These are phyloP conservation scores for Phytophthora palmivora DNA, from an alignment of 352 stramenopile genomes.

Conservation along the genomic window DNA sequence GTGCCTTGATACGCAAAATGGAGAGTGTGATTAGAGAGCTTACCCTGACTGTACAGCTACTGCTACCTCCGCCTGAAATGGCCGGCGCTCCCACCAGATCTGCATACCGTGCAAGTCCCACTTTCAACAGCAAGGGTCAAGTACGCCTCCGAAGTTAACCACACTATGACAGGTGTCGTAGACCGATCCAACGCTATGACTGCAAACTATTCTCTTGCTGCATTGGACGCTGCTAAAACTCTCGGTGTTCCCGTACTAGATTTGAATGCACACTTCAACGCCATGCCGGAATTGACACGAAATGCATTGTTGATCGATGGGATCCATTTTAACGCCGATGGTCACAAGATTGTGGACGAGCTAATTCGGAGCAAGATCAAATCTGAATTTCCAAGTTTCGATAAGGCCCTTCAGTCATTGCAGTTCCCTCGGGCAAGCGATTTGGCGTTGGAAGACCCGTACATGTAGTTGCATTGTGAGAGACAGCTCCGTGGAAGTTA, in stretches of 20 bases:
- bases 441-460: neutral
- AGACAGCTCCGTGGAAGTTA: no score
- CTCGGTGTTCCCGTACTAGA: slow-evolving; percentile 41
- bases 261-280: slow-evolving; percentile 51
- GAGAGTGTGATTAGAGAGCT: no score
- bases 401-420: neutral
- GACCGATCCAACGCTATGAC: slow-evolving; percentile 19
- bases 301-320: slow-evolving; percentile 45
- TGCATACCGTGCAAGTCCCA: no score
- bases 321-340: slow-evolving; percentile 48
- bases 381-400: slow-evolving; percentile 17
- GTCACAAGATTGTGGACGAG: slow-evolving; percentile 46
- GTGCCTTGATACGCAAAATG: no score
- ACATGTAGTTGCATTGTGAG: no score
- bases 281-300: slow-evolving; percentile 32
- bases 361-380: slow-evolving; percentile 34
- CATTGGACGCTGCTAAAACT: slow-evolving; percentile 28
- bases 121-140: no score
- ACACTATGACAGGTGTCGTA: slow-evolving; percentile 15
- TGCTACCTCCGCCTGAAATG: no score
- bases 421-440: slow-evolving; percentile 12
- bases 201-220: slow-evolving; percentile 41
- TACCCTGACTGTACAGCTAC: no score
- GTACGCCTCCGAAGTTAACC: slow-evolving; percentile 29
- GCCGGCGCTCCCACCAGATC: no score